These are phyloP conservation scores for Brassica nigra DNA, from an alignment of 345 rosid genomes.

Conservation along the genomic window DNA sequence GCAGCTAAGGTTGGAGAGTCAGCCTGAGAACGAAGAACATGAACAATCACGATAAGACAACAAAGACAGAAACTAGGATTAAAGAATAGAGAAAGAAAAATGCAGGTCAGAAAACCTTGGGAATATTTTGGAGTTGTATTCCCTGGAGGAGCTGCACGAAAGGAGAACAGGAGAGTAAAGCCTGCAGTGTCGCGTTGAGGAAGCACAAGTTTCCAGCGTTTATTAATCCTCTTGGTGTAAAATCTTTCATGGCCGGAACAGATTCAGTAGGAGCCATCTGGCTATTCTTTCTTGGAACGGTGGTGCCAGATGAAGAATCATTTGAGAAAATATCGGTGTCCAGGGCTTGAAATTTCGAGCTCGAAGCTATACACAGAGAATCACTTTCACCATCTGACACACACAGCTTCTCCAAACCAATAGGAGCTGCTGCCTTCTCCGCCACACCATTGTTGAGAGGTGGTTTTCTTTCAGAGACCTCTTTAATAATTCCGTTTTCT, in stretches of 20 bases:
- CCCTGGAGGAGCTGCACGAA: constrained; percentile 79
- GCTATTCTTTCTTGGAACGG: constrained; percentile 37
- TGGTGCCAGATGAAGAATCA: constrained; percentile 35
- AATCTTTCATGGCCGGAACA: constrained; percentile 41
- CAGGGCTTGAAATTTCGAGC: constrained; percentile 56
- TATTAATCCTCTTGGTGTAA: constrained; percentile 79
- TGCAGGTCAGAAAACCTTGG: constrained; percentile 53
- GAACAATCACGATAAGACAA: constrained; percentile 8
- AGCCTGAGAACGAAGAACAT: constrained; percentile 51
- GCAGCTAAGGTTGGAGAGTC: constrained; percentile 78
- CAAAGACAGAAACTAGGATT: neutral
- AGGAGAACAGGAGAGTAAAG: constrained; percentile 82
- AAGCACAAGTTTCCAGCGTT: constrained; percentile 89
- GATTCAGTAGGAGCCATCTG: constrained; percentile 44
- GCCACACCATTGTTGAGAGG: constrained; percentile 52
- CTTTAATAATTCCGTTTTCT: constrained; percentile 52
- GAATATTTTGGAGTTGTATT: constrained; percentile 54
- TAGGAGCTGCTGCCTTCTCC: constrained; percentile 40
- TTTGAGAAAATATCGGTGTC: constrained; percentile 40
- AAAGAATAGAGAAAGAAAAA: neutral
- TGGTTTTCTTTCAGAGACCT: constrained; percentile 30
- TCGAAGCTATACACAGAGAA: constrained; percentile 41
- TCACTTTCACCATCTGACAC: constrained; percentile 48
- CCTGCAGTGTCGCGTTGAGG: constrained; percentile 90
- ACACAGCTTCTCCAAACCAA: constrained; percentile 38